Evolutionary conservation across 1,139 yeast species (phyloP).

Genomic region (Diutina neorugosa): DNA sequence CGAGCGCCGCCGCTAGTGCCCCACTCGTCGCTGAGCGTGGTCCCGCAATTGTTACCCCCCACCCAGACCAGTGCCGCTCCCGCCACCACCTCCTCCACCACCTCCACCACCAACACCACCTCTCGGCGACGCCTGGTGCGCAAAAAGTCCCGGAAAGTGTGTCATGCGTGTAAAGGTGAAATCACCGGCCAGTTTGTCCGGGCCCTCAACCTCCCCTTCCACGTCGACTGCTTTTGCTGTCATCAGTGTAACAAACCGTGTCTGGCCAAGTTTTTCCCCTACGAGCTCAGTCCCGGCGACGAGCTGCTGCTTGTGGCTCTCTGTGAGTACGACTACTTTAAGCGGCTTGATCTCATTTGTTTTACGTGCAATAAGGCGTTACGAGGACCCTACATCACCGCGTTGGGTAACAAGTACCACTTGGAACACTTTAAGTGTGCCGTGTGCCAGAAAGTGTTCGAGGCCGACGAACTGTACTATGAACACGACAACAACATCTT

Average conservation of each 20-base stretch:
- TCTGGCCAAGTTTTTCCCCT: constrained; percentile 61
- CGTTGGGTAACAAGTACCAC: constrained; percentile 85
- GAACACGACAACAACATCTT: constrained; percentile 76
- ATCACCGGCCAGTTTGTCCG: constrained; percentile 78
- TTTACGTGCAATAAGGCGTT: constrained; percentile 74
- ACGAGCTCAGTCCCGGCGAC: constrained; percentile 21
- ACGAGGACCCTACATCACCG: constrained; percentile 89
- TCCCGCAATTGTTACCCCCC: neutral
- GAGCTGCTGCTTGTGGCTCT: constrained; percentile 49
- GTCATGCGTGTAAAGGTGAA: constrained; percentile 52
- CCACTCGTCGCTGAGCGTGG: neutral
- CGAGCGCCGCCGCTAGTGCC: neutral
- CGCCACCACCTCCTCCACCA: neutral
- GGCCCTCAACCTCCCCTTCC: constrained; percentile 71
- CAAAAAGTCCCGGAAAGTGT: constrained; percentile 21
- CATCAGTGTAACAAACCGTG: constrained; percentile 71
- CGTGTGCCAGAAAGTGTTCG: constrained; percentile 78
- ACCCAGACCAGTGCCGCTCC: neutral
- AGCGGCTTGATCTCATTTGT: constrained; percentile 72
- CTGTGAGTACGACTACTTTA: constrained; percentile 90
- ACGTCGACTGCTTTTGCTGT: constrained; percentile 81
- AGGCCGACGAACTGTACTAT: constrained; percentile 84
- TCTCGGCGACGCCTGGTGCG: neutral
- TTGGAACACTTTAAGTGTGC: constrained; percentile 92
- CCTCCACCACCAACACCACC: neutral